Conservation (phyloP, 768 basidiomycete species). For the Lentinula sp. region DNA sequence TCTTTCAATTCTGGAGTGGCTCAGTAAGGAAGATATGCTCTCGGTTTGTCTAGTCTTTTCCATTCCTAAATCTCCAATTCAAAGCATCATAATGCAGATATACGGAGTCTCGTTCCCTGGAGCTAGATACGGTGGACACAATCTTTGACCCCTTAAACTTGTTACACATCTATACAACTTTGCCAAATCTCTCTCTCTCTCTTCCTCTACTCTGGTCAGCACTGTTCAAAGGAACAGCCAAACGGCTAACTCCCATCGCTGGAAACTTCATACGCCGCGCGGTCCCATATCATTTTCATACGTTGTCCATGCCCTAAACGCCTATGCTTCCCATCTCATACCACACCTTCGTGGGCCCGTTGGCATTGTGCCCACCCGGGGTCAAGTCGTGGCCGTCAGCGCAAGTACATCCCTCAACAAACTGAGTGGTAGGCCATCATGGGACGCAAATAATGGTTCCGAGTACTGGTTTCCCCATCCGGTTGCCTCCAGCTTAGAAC, state of each 20-base stretch:
- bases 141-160: slow-evolving; percentile 80
- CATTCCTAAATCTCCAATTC: background rate
- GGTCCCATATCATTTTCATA: slow-evolving; percentile 54
- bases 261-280: slow-evolving; percentile 60
- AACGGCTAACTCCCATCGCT: slow-evolving; percentile 28
- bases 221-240: slow-evolving; percentile 22
- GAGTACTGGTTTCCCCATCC: slow-evolving; percentile 87
- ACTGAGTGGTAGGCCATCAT: slow-evolving; percentile 34
- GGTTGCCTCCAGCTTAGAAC: slow-evolving; percentile 15
- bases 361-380: slow-evolving; percentile 67
- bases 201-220: slow-evolving; percentile 71
- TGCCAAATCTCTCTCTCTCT: slow-evolving; percentile 35
- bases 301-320: slow-evolving; percentile 86
- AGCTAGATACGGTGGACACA: slow-evolving; percentile 47
- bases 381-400: slow-evolving; percentile 51
- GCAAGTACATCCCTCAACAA: slow-evolving; percentile 27
- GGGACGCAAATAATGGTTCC: slow-evolving; percentile 45
- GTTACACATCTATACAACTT: slow-evolving; percentile 58
- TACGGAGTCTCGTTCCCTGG: slow-evolving; percentile 43
- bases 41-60: slow-evolving; percentile 28
- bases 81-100: slow-evolving; percentile 10
- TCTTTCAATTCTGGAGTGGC: slow-evolving; percentile 36
- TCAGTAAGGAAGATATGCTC: slow-evolving; percentile 40
- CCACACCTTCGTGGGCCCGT: slow-evolving; percentile 51
- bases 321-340: slow-evolving; percentile 72